Conservation (phyloP, 2,329 filamentous ascomycete genomes). For the Cladosporium sp. region DNA sequence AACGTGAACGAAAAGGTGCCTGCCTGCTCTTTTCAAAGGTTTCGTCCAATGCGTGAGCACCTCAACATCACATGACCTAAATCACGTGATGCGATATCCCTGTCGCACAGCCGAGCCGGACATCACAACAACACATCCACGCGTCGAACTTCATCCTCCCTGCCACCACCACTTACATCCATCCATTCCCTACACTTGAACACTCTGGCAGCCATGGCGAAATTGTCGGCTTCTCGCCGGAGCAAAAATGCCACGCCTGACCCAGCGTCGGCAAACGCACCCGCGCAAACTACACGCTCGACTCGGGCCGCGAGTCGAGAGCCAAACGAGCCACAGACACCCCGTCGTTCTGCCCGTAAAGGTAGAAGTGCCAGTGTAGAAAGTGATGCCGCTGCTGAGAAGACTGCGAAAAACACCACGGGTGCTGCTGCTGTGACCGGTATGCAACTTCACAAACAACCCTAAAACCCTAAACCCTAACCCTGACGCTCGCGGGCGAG, state of each 20-base stretch:
- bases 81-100: no score
- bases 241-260: constrained; percentile 1
- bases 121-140: no score
- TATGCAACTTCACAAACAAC: neutral
- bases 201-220: constrained; percentile 10
- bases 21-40: no score
- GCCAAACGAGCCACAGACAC: constrained; percentile 15
- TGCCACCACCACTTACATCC: no score
- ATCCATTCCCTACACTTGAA: no score
- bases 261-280: neutral
- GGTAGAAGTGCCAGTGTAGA: constrained; percentile 1
- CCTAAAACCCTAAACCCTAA: constrained; percentile 5
- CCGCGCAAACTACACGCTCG: constrained; percentile 20
- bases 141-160: no score
- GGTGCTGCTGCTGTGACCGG: neutral
- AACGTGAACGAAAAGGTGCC: no score
- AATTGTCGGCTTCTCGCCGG: constrained; percentile 12
- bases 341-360: constrained; percentile 9
- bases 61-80: no score
- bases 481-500: constrained; percentile 1
- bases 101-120: no score
- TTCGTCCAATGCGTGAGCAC: no score
- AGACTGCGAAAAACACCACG: constrained; percentile 9
- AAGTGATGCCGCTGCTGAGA: constrained; percentile 18
- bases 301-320: constrained; percentile 41